Conservation (phyloP, 768 basidiomycete species). For the Tulasnella sp. region DNA sequence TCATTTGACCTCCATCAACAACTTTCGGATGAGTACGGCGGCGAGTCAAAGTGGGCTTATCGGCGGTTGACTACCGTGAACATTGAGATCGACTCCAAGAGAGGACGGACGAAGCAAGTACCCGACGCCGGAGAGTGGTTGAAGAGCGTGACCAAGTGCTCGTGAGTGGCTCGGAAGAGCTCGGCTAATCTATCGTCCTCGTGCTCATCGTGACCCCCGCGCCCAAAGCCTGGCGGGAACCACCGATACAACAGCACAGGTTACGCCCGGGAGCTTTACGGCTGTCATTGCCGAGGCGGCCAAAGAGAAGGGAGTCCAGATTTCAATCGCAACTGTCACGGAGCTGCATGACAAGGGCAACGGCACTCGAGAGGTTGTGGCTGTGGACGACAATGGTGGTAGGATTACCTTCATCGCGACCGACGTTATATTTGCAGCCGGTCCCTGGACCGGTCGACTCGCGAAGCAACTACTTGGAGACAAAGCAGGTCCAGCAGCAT, state of each 20-base stretch:
- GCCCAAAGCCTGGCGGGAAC: constrained; percentile 23
- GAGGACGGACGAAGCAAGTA: constrained; percentile 22
- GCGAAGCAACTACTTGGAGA: constrained; percentile 37
- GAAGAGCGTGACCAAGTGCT: constrained; percentile 20
- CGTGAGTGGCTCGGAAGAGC: constrained; percentile 13
- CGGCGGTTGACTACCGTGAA: constrained; percentile 30
- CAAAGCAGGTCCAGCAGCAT: constrained; percentile 28
- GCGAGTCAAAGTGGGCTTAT: constrained; percentile 34
- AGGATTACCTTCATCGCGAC: constrained; percentile 30
- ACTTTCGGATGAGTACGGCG: constrained; percentile 39
- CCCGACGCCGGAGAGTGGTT: constrained; percentile 31
- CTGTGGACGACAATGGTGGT: constrained; percentile 5
- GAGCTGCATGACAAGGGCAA: constrained; percentile 18
- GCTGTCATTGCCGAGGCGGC: constrained; percentile 30
- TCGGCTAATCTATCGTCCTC: not conserved
- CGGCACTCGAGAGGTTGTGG: constrained; percentile 24
- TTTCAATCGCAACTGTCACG: constrained; percentile 31
- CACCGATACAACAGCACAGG: constrained; percentile 33
- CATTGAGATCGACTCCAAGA: constrained; percentile 26
- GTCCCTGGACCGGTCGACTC: constrained; percentile 45
- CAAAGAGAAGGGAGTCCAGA: constrained; percentile 28
- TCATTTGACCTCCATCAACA: constrained; percentile 41
- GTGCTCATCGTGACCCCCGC: not conserved
- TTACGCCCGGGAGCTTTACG: constrained; percentile 34
- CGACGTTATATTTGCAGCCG: constrained; percentile 44